Base-by-base conservation (phyloP, 202 grass and related monocot genomes). In the Elaeis oleifera region DNA sequence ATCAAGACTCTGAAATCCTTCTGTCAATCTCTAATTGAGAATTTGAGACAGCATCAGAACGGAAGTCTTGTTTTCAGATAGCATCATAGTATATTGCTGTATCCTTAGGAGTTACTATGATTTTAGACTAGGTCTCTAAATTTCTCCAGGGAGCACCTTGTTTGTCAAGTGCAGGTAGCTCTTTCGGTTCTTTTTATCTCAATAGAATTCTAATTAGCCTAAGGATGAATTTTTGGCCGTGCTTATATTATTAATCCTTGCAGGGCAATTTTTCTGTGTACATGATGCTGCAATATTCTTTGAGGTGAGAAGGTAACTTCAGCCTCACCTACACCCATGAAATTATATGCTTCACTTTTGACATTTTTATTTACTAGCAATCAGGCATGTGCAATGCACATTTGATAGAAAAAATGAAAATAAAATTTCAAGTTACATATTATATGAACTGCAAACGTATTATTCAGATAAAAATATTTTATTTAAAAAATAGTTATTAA, bases 11-110 rank as follows among this genome's bases (percentile, higher is more conserved):
- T 97, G 65, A 92, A 71, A 67, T 80, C 88, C 61, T 97, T 89
- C 63, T 97, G 92, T 56, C 84, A 92, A 78, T 80, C 72, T 16
- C 76, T 97, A 67, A 79, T 97, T 18, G 88, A 92, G 70, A 89
- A 91, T 83, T 75, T 97, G 75, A 85, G 94, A 73, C 94, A 75
- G 5, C 82, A 86, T 14, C 85, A 89, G 71, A 97, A 92, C 76
- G 85, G 88, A 66, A 97, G 80, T 58, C 77, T 92, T 78, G 82
- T 92, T 62, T 92, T 92, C 74, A 89, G 94, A 97, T 92, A 97
- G 81, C 72, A 84, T 68, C 54, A 50, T 56, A 32, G 5, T 31
- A 28, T 72, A 49, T 57, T 58, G 81, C 64, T 13, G 11, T 14
- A 13, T 13, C 8, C 36, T 13, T 44, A 44, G 36, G 36, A 44